These are phyloP conservation scores for Colletotrichum caudatum DNA, from an alignment of 2,329 filamentous ascomycete species.

Conservation along the genomic window DNA sequence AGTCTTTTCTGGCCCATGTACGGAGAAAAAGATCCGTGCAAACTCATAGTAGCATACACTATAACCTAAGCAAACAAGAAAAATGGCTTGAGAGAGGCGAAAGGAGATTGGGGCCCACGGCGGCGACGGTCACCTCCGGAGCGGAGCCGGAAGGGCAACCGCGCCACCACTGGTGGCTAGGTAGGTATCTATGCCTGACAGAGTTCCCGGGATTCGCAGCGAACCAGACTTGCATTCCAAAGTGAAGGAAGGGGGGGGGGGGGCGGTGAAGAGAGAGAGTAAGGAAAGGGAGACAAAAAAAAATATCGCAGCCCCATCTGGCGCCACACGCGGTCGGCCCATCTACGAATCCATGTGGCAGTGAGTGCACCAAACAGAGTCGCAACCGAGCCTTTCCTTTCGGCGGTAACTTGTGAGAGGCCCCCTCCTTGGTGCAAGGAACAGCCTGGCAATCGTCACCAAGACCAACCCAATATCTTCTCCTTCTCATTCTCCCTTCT, in stretches of 20 bases:
- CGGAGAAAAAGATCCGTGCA: background rate
- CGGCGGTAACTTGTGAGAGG: background rate
- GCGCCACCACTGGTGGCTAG: background rate
- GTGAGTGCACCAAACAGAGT: background rate
- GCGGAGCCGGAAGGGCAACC: slow-evolving; percentile 2
- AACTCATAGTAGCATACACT: background rate
- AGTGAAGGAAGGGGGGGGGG: too few species aligned
- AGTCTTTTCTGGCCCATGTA: background rate
- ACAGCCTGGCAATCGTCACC: slow-evolving; percentile 12
- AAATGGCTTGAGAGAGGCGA: background rate
- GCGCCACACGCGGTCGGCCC: background rate
- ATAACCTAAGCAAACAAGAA: background rate
- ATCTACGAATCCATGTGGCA: background rate
- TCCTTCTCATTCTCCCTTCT: too few species aligned
- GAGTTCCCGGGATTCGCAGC: too few species aligned
- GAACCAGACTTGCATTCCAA: background rate
- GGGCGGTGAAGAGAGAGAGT: background rate
- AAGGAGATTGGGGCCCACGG: background rate
- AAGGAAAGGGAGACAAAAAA: background rate
- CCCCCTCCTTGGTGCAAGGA: slow-evolving; percentile 1
- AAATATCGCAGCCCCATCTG: background rate
- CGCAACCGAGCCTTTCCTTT: background rate
- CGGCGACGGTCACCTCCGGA: slow-evolving; percentile 5
- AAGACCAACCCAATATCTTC: background rate
- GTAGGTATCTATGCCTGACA: background rate